Evolutionary conservation across 345 rosid genomes (phyloP), one percentile per base, ranked within the genome.

Genomic region (Erodium maritimum): DNA sequence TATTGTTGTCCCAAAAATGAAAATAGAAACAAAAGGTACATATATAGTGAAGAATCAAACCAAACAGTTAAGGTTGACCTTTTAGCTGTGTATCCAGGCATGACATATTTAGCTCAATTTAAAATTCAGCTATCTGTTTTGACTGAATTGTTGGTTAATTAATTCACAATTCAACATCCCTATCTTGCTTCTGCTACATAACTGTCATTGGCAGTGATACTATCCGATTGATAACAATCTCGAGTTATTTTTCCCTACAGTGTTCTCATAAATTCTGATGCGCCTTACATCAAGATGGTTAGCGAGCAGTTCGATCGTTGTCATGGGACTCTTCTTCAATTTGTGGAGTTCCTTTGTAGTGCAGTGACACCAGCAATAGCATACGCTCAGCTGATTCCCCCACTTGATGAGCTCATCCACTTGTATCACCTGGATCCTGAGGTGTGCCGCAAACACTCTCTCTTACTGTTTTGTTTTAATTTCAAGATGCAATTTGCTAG

Each of bases 271-370:
- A 87, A 81, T 72, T 88, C 97, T 37, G 90, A 84, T 69, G 97
- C 95, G 37, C 96, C 97, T 21, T 90, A 94, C 65, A 88, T 90
- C 67, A 94, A 94, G 81, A 94, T 94, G 99, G 99, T 94, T 59
- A 82, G 97, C 57, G 97, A 94, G 71, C 93, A 94, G 71, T 94
- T 94, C 69, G 99, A 94, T 70, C 82, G 99, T 72, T 85, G 96
- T 68, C 99, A 94, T 76, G 97, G 97, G 56, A 82, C 96, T 72
- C 99, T 94, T 70, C 99, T 94, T 67, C 99, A 94, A 63, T 94
- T 82, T 65, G 97, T 90, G 59, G 99, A 94, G 67, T 94, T 90
- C 66, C 97, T 94, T 57, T 79, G 83, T 54, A 77, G 88, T 69
- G 96, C 96, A 25, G 71, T 94, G 61, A 76, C 82, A 19, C 97